Percentiles rank a stretch among this genome's conserved stretches.
phyloP scores from a whole-genome alignment of 2,329 filamentous ascomycete genomes.

The Dactylella cylindrospora region DNA sequence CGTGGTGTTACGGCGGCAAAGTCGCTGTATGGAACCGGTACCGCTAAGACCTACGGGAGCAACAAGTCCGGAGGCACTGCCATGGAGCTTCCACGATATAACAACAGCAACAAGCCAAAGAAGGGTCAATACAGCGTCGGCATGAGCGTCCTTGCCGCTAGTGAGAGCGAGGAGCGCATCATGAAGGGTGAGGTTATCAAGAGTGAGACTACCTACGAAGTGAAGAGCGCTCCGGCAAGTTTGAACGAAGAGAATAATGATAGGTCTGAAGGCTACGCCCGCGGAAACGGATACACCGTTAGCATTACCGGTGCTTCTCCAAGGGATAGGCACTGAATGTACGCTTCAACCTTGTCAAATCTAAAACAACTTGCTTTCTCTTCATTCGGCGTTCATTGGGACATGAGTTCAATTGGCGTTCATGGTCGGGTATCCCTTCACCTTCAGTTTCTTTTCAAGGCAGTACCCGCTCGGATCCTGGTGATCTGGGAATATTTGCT shows the following conservation, averaged over 20 bases:
- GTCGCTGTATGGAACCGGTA: slow-evolving; percentile 39
- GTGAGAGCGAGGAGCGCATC: slow-evolving; percentile 43
- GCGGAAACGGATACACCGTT: slow-evolving; percentile 33
- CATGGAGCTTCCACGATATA: slow-evolving; percentile 37
- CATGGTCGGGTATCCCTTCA: slow-evolving; percentile 13
- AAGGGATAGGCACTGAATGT: background rate
- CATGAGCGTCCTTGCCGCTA: slow-evolving; percentile 35
- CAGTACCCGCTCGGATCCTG: slow-evolving; percentile 21
- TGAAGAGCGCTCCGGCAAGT: slow-evolving; percentile 34
- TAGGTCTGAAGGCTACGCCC: slow-evolving; percentile 13
- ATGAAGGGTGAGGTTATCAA: slow-evolving; percentile 41
- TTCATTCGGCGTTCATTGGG: slow-evolving; percentile 12
- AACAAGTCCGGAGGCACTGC: slow-evolving; percentile 37
- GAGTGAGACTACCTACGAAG: slow-evolving; percentile 35
- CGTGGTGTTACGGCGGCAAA: slow-evolving; percentile 26
- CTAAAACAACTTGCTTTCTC: background rate
- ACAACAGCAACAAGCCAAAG: slow-evolving; percentile 39
- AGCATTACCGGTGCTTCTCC: slow-evolving; percentile 27
- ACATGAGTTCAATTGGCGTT: slow-evolving; percentile 21
- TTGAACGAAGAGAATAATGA: slow-evolving; percentile 23
- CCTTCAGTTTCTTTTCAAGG: background rate
- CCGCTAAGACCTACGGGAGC: slow-evolving; percentile 30
- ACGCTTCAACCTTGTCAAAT: too few relatives aligned
- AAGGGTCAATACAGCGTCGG: slow-evolving; percentile 40
- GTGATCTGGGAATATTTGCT: slow-evolving; percentile 16